phyloP scores from a whole-genome alignment of 1,139 yeast species.

The Pneumocystis jirovecii region DNA sequence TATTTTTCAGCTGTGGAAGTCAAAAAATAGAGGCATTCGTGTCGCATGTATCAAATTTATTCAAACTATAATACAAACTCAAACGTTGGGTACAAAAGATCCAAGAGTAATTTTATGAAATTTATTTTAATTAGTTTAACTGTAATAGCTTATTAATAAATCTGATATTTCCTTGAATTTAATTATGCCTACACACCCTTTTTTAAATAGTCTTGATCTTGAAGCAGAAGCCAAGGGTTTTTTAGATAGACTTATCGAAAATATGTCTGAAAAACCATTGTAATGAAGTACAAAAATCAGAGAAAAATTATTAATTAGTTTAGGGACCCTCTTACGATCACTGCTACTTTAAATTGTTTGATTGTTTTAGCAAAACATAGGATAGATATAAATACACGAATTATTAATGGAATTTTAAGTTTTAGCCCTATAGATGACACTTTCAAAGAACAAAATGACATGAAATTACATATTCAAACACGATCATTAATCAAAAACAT shows the following conservation, averaged over 20 bases:
- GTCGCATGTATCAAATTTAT: constrained; percentile 60
- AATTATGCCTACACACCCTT: constrained; percentile 52
- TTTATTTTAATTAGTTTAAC: constrained; percentile 8
- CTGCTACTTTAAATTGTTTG: constrained; percentile 27
- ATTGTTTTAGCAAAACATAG: constrained; percentile 24
- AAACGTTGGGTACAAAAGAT: constrained; percentile 36
- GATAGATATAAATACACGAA: constrained; percentile 22
- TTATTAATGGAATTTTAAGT: constrained; percentile 23
- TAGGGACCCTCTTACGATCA: constrained; percentile 18
- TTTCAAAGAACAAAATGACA: constrained; percentile 16
- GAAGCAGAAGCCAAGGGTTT: constrained; percentile 61
- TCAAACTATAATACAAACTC: constrained; percentile 54
- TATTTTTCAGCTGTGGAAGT: constrained; percentile 24
- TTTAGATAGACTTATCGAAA: constrained; percentile 46
- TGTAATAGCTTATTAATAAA: constrained; percentile 15
- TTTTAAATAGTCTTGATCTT: constrained; percentile 39
- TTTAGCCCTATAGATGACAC: constrained; percentile 21
- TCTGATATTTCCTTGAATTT: constrained; percentile 42
- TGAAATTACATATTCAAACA: constrained; percentile 20
- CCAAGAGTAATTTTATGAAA: constrained; percentile 19
- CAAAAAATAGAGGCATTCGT: constrained; percentile 30
- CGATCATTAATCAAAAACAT: constrained; percentile 27
- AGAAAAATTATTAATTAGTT: background rate
- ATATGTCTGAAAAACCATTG: constrained; percentile 37
- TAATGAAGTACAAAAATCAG: constrained; percentile 2